Conservation (phyloP, 2,329 filamentous ascomycete species). For the Aspergillus sp. region DNA sequence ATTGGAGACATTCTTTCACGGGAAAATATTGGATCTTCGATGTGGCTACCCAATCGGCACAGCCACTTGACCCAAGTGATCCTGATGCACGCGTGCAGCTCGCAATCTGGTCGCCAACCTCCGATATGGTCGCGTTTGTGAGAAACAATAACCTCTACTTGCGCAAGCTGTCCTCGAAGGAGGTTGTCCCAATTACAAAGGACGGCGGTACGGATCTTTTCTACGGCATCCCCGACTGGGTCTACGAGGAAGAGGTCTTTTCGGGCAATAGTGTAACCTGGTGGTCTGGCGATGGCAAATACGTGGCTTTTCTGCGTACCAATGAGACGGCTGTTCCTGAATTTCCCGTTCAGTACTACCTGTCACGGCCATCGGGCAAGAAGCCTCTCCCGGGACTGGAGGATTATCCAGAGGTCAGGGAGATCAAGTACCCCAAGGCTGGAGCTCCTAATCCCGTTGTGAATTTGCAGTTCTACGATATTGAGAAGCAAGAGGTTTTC, state of each 20-base stretch:
- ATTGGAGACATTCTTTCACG: constrained; percentile 88
- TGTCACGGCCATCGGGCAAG: constrained; percentile 79
- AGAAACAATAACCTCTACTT: constrained; percentile 87
- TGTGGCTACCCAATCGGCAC: constrained; percentile 73
- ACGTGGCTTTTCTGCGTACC: constrained; percentile 86
- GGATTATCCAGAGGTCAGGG: constrained; percentile 81
- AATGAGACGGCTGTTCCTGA: constrained; percentile 91
- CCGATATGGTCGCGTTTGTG: constrained; percentile 86
- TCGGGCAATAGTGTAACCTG: constrained; percentile 79
- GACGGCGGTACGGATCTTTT: constrained; percentile 89
- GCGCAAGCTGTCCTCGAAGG: constrained; percentile 63
- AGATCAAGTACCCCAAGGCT: constrained; percentile 97
- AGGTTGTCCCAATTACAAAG: constrained; percentile 72
- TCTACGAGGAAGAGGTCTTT: constrained; percentile 88
- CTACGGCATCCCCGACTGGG: constrained; percentile 97
- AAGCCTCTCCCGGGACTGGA: constrained; percentile 71
- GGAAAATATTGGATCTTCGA: constrained; percentile 91
- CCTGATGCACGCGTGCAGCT: constrained; percentile 71
- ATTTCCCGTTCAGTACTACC: constrained; percentile 90
- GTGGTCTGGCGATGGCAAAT: constrained; percentile 91
- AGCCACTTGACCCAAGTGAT: constrained; percentile 73
- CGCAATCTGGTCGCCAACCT: constrained; percentile 84
- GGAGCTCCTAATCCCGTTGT: constrained; percentile 92
- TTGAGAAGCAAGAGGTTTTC: constrained; percentile 75
- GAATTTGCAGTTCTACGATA: constrained; percentile 83